Evolutionary conservation across 345 rosid species (phyloP).

Genomic region (Gossypium turneri): DNA sequence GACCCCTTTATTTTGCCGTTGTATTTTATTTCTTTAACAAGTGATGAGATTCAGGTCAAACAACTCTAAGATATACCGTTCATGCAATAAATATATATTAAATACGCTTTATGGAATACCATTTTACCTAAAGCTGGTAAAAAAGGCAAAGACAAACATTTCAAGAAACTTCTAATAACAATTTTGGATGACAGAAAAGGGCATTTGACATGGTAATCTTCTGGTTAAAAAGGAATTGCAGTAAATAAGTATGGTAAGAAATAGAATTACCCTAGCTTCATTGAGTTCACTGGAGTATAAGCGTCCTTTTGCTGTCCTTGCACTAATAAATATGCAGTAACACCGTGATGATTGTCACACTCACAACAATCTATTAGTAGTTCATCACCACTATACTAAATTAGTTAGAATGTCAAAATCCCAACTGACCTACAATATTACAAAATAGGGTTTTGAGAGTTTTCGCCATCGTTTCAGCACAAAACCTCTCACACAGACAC

Average conservation of each 20-base stretch:
- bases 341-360: not conserved
- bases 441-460: not conserved
- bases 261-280: not conserved
- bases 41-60: no score
- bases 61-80: no score
- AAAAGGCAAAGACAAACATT: no score
- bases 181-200: no score
- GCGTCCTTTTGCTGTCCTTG: not conserved
- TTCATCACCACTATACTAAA: not conserved
- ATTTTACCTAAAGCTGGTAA: no score
- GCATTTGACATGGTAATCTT: no score
- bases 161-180: no score
- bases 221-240: not conserved
- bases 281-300: not conserved
- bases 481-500: not conserved
- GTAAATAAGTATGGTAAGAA: not conserved
- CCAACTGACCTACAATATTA: constrained; percentile 1
- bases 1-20: no score
- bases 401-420: constrained; percentile 19
- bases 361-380: not conserved
- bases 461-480: not conserved
- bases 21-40: no score
- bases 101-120: no score
- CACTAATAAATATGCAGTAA: not conserved
- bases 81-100: no score